Evolutionary conservation across 2,329 filamentous ascomycete genomes (phyloP), one percentile per base, ranked within the genome.

Genomic region (Ceratocystis cacaofunesta): DNA sequence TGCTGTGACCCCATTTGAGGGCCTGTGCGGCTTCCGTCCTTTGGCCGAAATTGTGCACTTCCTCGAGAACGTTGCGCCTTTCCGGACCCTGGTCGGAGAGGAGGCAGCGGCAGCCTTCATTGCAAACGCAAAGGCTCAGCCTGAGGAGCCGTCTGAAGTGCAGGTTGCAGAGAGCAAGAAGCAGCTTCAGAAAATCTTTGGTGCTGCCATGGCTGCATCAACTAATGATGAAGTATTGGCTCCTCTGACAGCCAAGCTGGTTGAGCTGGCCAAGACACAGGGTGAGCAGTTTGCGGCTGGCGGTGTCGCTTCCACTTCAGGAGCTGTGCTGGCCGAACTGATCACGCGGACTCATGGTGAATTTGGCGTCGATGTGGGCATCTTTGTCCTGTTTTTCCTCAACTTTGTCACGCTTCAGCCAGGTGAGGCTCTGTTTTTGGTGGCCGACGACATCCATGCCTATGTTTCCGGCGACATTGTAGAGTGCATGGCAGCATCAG

Each of bases 401-500:
- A 99, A 99, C 79, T 95, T 90, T 72, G 89, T 99, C 72, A 88
- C 86, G 70, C 83, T 99, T 15, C 79, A 88, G 62, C 85, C 92
- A 0, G 94, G 94, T 63, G 92, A 99, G 77, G 94, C 92, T 7
- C 88, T 99, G 79, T 99, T 97, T 77, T 81, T 99, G 44, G 90
- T 90, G 71, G 94, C 94, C 5, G 92, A 99, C 72, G 94, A 97
- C 72, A 97, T 97, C 71, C 94, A 99, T 74, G 94, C 94, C 61
- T 99, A 99, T 75, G 77, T 95, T 55, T 90, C 87, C 2, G 90
- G 90, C 67, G 92, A 99, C 72, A 96, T 99, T 70, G 91, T 99
- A 74, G 94, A 99, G 77, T 99, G 94, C 79, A 99, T 99, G 94
- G 94, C 94, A 0, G 88, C 90, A 7, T 95, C 90, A n/a, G 94